Base-by-base conservation (phyloP, 2,329 filamentous ascomycete genomes). In the Fonsecaea multimorphosa region DNA sequence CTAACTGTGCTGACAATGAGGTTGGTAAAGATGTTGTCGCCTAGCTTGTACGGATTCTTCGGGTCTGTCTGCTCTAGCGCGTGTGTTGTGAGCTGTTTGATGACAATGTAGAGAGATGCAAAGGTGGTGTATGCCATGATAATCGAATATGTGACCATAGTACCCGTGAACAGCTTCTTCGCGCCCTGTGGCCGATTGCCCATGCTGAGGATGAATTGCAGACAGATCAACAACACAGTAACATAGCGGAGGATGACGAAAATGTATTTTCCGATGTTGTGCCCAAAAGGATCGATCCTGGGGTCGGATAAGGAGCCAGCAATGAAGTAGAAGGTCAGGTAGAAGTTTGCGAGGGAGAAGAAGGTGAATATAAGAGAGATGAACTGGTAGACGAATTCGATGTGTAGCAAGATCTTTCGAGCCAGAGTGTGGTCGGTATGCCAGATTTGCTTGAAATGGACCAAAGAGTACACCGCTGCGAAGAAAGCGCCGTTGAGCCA, bases 401-500 rank as follows among this genome's bases (percentile, higher is more conserved):
- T 87, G 78, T 97, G 93, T 59, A 99, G 86, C 36, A 99, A 85
- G 27, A 96, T 85, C 79, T 99, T 99, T 72, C 95, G 91, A 40
- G 88, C 85, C 24, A 98, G 74, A 0, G 92, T 95, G 78, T 99
- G 95, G 76, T 98, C 95, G 0, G 95, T 99, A 27, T 81, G 80
- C 91, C 94, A 96, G 74, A 99, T 89, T 79, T 99, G 96, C 72
- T 86, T 89, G 78, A 94, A 97, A 79, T 99, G 95, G 49, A 97
- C 91, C 2, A 98, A 87, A 1, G 94, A 98, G 83, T 98, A 99
- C 59, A 98, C 93, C 51, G 95, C 95, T 0, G 95, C 96, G 77
- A 99, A 99, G 83, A 99, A 99, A 71, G 95, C 95, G 75, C 95
- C 95, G 77, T 99, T 99, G 68, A 99, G 88, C 95, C 95, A 99